Conservation (phyloP, 257 asterid genomes). For the Capsicum rhomboideum region DNA sequence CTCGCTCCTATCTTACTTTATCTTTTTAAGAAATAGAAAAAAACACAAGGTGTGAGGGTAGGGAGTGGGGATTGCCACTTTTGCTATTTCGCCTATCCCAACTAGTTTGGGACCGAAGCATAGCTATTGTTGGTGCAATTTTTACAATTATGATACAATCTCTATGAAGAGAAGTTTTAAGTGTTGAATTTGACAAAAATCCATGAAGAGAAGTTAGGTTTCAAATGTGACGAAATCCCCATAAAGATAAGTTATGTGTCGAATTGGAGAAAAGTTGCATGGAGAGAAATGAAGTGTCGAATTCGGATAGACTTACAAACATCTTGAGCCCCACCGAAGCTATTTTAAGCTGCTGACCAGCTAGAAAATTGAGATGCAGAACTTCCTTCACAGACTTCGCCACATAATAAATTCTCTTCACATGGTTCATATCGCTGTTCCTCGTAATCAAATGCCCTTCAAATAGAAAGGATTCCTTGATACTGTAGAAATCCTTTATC, state of each 20-base stretch:
- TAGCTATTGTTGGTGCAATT: background rate
- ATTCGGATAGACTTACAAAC: slow-evolving; percentile 62
- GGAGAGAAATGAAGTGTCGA: background rate
- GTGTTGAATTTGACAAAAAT: background rate
- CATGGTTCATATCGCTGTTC: slow-evolving; percentile 68
- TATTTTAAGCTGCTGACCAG: slow-evolving; percentile 94
- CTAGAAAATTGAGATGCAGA: slow-evolving; percentile 68
- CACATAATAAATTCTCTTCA: slow-evolving; percentile 78
- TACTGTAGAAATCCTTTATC: slow-evolving; percentile 79
- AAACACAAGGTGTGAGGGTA: too few species aligned
- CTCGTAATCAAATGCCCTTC: slow-evolving; percentile 80
- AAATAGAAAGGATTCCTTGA: slow-evolving; percentile 68
- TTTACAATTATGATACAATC: background rate
- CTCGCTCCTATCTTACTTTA: background rate
- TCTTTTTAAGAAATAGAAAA: background rate
- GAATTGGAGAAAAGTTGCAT: too few species aligned
- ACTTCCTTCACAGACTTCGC: slow-evolving; percentile 76
- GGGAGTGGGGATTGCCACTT: background rate
- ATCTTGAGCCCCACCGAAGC: slow-evolving; percentile 96
- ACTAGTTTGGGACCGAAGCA: background rate
- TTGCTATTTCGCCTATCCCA: background rate
- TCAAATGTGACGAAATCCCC: too few species aligned
- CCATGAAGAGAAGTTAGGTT: too few species aligned
- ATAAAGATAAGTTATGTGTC: too few species aligned
- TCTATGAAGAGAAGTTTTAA: background rate